A percentile compares a stretch with the other conserved stretches of the same genome.
Evolutionary conservation across 441 rosid species (phyloP).

Genomic region (Adansonia gregorii): DNA sequence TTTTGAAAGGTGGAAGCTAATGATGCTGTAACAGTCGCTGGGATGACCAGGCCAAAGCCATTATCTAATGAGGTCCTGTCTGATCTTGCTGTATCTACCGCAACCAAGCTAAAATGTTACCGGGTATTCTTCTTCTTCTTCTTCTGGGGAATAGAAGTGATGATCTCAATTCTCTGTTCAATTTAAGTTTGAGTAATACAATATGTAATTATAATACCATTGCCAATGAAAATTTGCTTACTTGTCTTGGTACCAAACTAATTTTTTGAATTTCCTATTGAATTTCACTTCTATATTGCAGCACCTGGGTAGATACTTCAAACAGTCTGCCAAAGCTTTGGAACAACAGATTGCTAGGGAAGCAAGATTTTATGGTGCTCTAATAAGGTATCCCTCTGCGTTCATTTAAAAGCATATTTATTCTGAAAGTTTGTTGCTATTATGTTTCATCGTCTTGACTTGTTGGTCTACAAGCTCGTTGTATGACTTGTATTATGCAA

Average conservation of each 20-base stretch:
- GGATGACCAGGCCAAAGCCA: conserved; percentile 83
- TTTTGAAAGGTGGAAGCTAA: conserved; percentile 74
- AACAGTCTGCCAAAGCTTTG: conserved; percentile 88
- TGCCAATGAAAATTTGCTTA: conserved; percentile 13
- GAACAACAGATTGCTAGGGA: conserved; percentile 81
- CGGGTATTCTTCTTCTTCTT: conserved; percentile 51
- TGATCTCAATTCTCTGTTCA: conserved; percentile 17
- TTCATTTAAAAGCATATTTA: conserved; percentile 15
- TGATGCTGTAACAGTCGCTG: conserved; percentile 85
- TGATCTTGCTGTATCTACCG: conserved; percentile 84
- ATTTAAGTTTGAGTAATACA: conserved; percentile 29
- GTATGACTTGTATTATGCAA: background rate
- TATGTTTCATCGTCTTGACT: conserved; percentile 12
- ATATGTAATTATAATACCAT: background rate
- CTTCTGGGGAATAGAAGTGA: conserved; percentile 27
- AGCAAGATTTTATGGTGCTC: conserved; percentile 96
- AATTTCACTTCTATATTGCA: conserved; percentile 43
- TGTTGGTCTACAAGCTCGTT: conserved; percentile 11
- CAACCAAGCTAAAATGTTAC: conserved; percentile 86
- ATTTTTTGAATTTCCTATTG: conserved; percentile 25
- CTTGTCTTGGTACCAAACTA: conserved; percentile 16
- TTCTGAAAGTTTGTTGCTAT: conserved; percentile 9
- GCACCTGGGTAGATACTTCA: conserved; percentile 91
- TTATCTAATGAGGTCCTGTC: conserved; percentile 71
- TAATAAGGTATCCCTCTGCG: conserved; percentile 63